phyloP scores from a whole-genome alignment of 495 filamentous ascomycete species.

The Neurospora pannonica region DNA sequence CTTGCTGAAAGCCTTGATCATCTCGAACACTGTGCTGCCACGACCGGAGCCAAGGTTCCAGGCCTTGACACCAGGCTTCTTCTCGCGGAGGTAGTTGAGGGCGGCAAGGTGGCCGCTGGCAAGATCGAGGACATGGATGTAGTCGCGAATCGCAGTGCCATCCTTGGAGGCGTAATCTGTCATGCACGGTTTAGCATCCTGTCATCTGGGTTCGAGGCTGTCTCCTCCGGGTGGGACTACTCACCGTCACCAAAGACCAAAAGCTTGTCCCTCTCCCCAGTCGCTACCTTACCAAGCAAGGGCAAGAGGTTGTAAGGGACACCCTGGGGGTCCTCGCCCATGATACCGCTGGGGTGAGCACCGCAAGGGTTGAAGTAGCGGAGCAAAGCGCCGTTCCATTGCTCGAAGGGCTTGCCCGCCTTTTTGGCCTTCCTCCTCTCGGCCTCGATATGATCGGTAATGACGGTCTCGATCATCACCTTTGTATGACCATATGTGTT shows the following conservation, averaged over 20 bases:
- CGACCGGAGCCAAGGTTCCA: slow-evolving; percentile 98
- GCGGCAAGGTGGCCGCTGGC: slow-evolving; percentile 84
- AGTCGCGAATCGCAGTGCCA: slow-evolving; percentile 65
- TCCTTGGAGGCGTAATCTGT: slow-evolving; percentile 84
- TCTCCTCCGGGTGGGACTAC: slow-evolving; percentile 9
- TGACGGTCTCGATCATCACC: slow-evolving; percentile 78
- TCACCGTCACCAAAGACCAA: slow-evolving; percentile 89
- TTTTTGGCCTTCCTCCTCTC: slow-evolving; percentile 77
- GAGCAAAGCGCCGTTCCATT: slow-evolving; percentile 89
- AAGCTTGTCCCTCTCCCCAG: slow-evolving; percentile 89
- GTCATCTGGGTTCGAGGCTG: background rate
- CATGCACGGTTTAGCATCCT: background rate
- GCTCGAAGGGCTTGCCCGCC: slow-evolving; percentile 61
- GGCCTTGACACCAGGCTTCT: slow-evolving; percentile 85
- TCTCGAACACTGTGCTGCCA: slow-evolving; percentile 93
- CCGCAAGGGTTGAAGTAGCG: slow-evolving; percentile 98
- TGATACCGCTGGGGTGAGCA: slow-evolving; percentile 89
- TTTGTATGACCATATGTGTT: slow-evolving; percentile 98
- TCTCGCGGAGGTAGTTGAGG: slow-evolving; percentile 79
- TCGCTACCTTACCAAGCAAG: slow-evolving; percentile 87
- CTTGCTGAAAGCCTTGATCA: slow-evolving; percentile 86
- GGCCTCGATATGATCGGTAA: slow-evolving; percentile 81
- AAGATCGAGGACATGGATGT: slow-evolving; percentile 82
- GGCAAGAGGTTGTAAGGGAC: slow-evolving; percentile 94
- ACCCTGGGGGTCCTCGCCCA: slow-evolving; percentile 96